Evolutionary conservation across 75 land plant species (phyloP).

Genomic region (Selaginella tamariscina): DNA sequence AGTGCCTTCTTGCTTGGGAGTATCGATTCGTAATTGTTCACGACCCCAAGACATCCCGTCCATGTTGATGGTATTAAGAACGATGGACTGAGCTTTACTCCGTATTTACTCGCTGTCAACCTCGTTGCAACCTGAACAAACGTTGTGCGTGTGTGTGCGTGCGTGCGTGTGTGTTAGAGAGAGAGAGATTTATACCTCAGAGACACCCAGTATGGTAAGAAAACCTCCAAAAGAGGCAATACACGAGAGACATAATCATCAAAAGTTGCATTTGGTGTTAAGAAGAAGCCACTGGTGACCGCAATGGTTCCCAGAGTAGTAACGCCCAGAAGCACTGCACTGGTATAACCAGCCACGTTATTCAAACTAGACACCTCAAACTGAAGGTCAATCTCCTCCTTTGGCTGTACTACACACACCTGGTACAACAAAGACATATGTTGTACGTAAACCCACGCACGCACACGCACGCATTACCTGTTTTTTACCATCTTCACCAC

Average conservation of each 20-base stretch:
- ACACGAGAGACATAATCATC: slow-evolving; percentile 77
- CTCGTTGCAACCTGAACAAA: slow-evolving; percentile 65
- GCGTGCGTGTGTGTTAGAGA: no score
- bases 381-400: slow-evolving; percentile 81
- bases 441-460: neutral
- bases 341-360: slow-evolving; percentile 65
- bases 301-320: slow-evolving; percentile 89
- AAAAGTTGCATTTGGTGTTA: slow-evolving; percentile 73
- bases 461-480: slow-evolving; percentile 36
- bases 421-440: slow-evolving; percentile 16
- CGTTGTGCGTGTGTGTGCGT: slow-evolving; percentile 2
- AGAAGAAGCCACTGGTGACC: slow-evolving; percentile 82
- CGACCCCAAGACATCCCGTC: slow-evolving; percentile 95
- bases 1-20: slow-evolving; percentile 85
- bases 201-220: slow-evolving; percentile 61
- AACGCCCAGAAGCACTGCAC: slow-evolving; percentile 50
- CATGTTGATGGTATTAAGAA: slow-evolving; percentile 96
- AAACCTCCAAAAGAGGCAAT: slow-evolving; percentile 79
- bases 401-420: slow-evolving; percentile 94
- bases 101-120: slow-evolving; percentile 60
- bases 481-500: slow-evolving; percentile 41
- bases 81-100: slow-evolving; percentile 83
- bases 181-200: slow-evolving; percentile 62
- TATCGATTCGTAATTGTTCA: slow-evolving; percentile 91
- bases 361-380: slow-evolving; percentile 59